Base-by-base conservation (phyloP, 495 filamentous ascomycete genomes). In the Annulohypoxylon moriforme region DNA sequence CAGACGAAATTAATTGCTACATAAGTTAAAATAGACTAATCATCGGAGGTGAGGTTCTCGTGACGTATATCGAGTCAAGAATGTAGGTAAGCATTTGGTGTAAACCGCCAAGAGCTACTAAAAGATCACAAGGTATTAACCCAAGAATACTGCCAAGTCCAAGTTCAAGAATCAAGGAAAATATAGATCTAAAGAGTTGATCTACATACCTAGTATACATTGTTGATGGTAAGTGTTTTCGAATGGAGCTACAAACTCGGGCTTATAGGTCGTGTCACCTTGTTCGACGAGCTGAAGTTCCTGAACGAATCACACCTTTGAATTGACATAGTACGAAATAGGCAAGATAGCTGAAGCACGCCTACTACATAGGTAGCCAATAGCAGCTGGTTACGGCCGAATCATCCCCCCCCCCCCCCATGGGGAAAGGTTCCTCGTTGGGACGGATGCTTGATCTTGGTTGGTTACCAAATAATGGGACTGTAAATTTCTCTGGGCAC, bases 61-160 rank as follows among this genome's bases (percentile, higher is more conserved):
- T 34, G 50, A 2, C n/a, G n/a, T 31, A 34, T 34, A 20, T 9
- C n/a, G 50, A 55, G 50, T 55, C 16, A 34, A 55, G 27, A 34
- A 33, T 9, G 24, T 14, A 50, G 14, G 50, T 16, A 55, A 13
- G 29, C n/a, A 20, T 34, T 14, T 27, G 50, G 8, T 25, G 14
- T 25, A 7, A 16, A 55, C 11, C 25, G 25, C 50, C 20, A 55
- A 55, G 50, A 20, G 50, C n/a, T 34, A 36, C 58, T 47, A 62
- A 53, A 25, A 40, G 50, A 62, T 65, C 62, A 65, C 44, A 46
- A 33, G 61, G 53, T 16, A 36, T 14, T 8, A 49, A 44, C 9
- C 25, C 25, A 33, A 65, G 29, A 57, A 46, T n/a, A 34, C n/a
- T 14, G 63, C 61, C 61, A 64, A 64, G 61, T 53, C 24, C 5